Evolutionary conservation across 768 basidiomycete genomes (phyloP), one percentile per base, ranked within the genome.

Genomic region (Trametes cingulata): DNA sequence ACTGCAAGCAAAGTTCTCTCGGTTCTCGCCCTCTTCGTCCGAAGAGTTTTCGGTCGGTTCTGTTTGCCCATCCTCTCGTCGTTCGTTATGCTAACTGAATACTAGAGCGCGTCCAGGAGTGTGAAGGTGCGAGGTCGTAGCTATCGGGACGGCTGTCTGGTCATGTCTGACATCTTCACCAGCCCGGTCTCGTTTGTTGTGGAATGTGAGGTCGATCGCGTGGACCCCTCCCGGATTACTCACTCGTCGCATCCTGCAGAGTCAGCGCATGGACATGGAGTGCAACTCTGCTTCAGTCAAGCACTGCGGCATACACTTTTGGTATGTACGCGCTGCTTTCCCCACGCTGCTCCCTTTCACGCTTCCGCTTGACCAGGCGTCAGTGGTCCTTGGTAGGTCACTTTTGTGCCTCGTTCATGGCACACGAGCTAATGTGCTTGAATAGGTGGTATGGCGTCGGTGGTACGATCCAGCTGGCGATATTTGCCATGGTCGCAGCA

Each of bases 211-310:
- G 64, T 0, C 5, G 1, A 1, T 19, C 24, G 12, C 10, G 15
- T 1, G n/a, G n/a, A n/a, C n/a, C n/a, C 15, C 12, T 10, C 27
- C 2, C 14, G 20, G 6, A 2, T 14, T 19, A 3, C 19, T 24
- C 20, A 12, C 6, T 9, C 10, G 2, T 19, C 14, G 35, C 20
- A 2, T 45, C 7, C 12, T 12, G 2, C 48, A 79, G 78, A 52
- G 80, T 82, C 8, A 80, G 80, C 55, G 82, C 82, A 0, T 82
- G 80, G 82, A 84, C 82, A 13, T 83, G 81, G 82, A 82, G 81
- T 50, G 82, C 82, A 0, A 83, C 82, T 0, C 73, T 83, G 14
- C 73, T 83, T n/a, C 80, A 81, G 58, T 82, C 81, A 0, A 79
- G 79, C 52, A 82, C 81, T 0, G 80, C 78, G 0, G 80, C 80